Evolutionary conservation across 805 yeast species (phyloP), one percentile per base, ranked within the genome.

Genomic region (Saccharomycopsis fibuligera): DNA sequence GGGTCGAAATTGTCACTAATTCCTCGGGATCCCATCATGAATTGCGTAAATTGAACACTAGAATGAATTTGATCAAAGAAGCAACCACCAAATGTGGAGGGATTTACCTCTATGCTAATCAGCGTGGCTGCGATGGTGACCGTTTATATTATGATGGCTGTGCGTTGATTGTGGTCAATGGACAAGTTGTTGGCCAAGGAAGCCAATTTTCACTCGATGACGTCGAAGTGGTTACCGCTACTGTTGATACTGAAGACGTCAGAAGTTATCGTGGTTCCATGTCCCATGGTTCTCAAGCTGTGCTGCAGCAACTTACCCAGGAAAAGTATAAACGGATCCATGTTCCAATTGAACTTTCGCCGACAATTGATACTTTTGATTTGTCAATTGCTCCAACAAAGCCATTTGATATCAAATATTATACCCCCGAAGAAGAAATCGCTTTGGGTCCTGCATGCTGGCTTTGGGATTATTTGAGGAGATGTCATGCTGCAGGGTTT

Each of bases 371-470:
- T 38, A 70, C 78, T 35, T 85, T 87, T 57, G 78, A 86, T 61
- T 79, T 86, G 19, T 59, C 61, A 0, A 65, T 86, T 10, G 64
- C 60, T 9, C 96, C 96, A 17, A 67, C 93, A 0, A 60, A 60
- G 19, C 59, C 75, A 1, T 62, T 66, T 19, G 70, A 68, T 4
- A 72, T 83, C 39, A 73, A 72, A 35, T 83, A 84, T 58, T 95
- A 86, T 65, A 60, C 70, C 2, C 96, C 99, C 2, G 96, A 90
- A 60, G 97, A 93, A 66, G 99, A 93, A 65, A 91, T 93, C 56
- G 97, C 98, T 0, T 70, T 86, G 39, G 99, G 99, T 0, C 99
- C 99, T 0, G 99, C 99, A 0, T 93, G 99, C 64, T 93, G 99
- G 99, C 66, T 93, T 55, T 93, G 99, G 99, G 99, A 93, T 65